phyloP scores from a whole-genome alignment of 495 filamentous ascomycete genomes.

The Aspergillus nidulans region DNA sequence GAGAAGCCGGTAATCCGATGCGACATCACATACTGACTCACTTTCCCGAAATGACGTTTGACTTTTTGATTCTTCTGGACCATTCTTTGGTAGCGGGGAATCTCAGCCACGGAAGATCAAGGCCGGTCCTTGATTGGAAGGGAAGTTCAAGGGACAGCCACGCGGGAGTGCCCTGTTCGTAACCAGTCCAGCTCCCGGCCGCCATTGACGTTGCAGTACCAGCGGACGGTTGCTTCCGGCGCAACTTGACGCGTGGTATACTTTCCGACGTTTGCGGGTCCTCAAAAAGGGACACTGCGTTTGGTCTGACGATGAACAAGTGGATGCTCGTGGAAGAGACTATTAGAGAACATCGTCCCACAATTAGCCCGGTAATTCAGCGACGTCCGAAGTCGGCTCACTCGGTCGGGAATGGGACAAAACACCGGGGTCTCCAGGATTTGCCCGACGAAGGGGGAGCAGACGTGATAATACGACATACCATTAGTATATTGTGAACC shows the following conservation, averaged over 20 bases:
- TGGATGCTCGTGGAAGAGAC: constrained; percentile 2
- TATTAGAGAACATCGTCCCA: neutral
- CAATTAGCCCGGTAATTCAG: constrained; percentile 1
- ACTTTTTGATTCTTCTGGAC: neutral
- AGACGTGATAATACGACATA: no score
- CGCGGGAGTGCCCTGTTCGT: constrained; percentile 6
- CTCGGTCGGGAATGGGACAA: neutral
- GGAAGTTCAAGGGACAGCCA: neutral
- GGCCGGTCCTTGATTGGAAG: neutral
- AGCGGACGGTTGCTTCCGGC: neutral
- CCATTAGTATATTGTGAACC: no score
- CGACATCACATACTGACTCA: neutral
- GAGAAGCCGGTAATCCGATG: neutral
- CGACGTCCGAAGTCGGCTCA: neutral
- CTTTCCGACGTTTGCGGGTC: neutral
- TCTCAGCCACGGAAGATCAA: neutral
- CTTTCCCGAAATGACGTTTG: neutral
- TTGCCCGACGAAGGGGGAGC: neutral
- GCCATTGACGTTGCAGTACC: neutral
- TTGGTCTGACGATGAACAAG: neutral
- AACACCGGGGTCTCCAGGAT: neutral
- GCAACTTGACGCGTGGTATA: neutral
- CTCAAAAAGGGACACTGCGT: neutral
- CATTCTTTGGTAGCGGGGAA: neutral
- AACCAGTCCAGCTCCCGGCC: neutral